Percentiles rank a stretch among this genome's conserved stretches.
phyloP scores from a whole-genome alignment of 257 asterid genomes.

The Solanum sitiens region DNA sequence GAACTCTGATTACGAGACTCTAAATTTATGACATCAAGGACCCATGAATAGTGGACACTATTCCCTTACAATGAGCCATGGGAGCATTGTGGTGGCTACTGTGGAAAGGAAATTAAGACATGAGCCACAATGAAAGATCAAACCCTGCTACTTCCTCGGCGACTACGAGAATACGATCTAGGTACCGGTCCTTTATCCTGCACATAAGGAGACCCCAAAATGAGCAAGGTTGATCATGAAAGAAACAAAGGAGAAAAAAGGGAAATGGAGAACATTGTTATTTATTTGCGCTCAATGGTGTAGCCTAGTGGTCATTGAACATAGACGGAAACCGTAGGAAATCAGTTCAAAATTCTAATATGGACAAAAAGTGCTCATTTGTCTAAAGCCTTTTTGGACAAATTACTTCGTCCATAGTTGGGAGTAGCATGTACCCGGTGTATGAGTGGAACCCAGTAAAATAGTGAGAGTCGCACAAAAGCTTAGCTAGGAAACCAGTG shows the following conservation, averaged over 20 bases:
- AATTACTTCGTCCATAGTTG: not conserved
- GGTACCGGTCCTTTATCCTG: constrained; percentile 38
- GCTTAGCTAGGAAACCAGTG: not conserved
- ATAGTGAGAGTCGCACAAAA: not conserved
- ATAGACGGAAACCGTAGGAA: not conserved
- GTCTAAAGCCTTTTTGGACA: not conserved
- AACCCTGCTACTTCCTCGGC: constrained; percentile 53
- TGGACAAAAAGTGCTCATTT: not conserved
- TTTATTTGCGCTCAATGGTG: not conserved
- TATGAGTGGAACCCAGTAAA: not conserved
- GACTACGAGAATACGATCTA: constrained; percentile 36
- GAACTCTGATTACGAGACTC: not conserved
- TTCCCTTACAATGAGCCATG: not conserved
- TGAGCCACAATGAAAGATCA: constrained; percentile 11
- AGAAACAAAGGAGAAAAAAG: not conserved
- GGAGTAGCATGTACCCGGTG: not conserved
- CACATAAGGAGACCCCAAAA: not conserved
- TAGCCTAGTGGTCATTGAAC: not conserved
- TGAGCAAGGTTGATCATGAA: not conserved
- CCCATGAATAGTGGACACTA: not conserved
- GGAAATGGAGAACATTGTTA: not conserved
- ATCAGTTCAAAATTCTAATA: not conserved
- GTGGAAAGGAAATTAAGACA: not conserved
- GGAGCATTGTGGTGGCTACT: not conserved
- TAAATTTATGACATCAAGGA: not conserved